Conservation (phyloP, 805 yeast genomes). For the Metschnikowia noctiluminum region DNA sequence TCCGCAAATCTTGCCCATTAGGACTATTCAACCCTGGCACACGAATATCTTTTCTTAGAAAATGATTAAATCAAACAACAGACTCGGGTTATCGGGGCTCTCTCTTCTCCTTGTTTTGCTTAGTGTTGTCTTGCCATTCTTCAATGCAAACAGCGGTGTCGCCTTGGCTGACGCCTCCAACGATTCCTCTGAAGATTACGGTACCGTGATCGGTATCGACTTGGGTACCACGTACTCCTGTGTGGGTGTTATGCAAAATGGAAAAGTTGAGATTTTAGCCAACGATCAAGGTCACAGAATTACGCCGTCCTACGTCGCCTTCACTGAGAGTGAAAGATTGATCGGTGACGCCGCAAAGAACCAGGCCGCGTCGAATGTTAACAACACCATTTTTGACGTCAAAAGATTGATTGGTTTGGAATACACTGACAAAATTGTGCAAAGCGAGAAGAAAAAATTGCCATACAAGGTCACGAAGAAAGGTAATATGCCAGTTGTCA, state of each 20-base stretch:
- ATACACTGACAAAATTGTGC: constrained; percentile 20
- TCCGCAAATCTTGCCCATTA: constrained; percentile 2
- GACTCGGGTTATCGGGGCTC: constrained; percentile 27
- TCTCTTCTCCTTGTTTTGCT: constrained; percentile 31
- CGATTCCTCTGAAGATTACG: constrained; percentile 42
- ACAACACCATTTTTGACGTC: constrained; percentile 86
- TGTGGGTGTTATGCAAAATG: constrained; percentile 91
- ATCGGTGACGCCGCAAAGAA: constrained; percentile 98
- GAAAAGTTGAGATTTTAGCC: constrained; percentile 92
- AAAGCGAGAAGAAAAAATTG: constrained; percentile 77
- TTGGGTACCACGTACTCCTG: constrained; percentile 93
- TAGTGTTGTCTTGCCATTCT: constrained; percentile 38
- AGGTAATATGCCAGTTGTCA: constrained; percentile 75
- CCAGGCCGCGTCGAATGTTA: constrained; percentile 92
- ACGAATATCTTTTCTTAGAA: constrained; percentile 1
- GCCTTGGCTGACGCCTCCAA: constrained; percentile 23
- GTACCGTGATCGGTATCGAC: constrained; percentile 92
- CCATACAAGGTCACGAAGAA: constrained; percentile 78
- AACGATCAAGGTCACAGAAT: constrained; percentile 99
- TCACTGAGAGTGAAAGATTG: constrained; percentile 87
- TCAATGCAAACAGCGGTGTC: constrained; percentile 19
- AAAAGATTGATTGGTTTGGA: constrained; percentile 94
- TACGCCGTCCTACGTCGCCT: constrained; percentile 94
- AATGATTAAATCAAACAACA: constrained; percentile 11
- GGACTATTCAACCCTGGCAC: not conserved